These are phyloP conservation scores for Microbotryomycetes sp. DNA, from an alignment of 1,284 basidiomycete species.

Conservation along the genomic window DNA sequence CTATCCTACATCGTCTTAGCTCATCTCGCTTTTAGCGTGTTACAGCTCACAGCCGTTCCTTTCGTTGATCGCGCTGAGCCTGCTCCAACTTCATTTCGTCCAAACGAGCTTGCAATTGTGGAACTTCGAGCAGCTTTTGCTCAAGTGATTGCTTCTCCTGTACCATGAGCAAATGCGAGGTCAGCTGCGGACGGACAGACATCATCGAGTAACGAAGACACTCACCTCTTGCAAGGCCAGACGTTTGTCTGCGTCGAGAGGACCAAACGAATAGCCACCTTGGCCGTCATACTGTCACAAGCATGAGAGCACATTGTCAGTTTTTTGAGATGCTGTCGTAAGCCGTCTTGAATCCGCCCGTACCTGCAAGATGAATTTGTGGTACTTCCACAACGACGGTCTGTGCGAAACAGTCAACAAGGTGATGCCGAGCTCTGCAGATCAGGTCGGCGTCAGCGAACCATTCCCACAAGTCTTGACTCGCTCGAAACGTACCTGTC, in stretches of 20 bases:
- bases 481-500: conserved; percentile 47
- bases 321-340: too few relatives aligned
- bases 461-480: neutral
- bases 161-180: neutral
- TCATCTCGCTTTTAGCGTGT: too few relatives aligned
- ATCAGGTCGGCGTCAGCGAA: neutral
- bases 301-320: conserved; percentile 49
- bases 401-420: conserved; percentile 85
- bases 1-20: too few relatives aligned
- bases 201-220: too few relatives aligned
- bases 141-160: conserved; percentile 38
- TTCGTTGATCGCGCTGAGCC: conserved; percentile 21
- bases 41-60: conserved; percentile 7
- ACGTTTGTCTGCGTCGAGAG: conserved; percentile 84
- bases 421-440: conserved; percentile 66
- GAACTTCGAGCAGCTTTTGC: conserved; percentile 50
- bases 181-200: too few relatives aligned
- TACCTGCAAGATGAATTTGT: conserved; percentile 83
- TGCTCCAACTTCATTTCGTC: conserved; percentile 54
- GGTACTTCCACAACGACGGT: conserved; percentile 88
- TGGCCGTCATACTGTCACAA: conserved; percentile 49
- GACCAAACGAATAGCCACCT: conserved; percentile 60
- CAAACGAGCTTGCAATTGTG: conserved; percentile 71
- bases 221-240: conserved; percentile 70
- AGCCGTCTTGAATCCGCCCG: neutral